phyloP scores from a whole-genome alignment of 345 rosid species.

The Toxicodendron radicans region DNA sequence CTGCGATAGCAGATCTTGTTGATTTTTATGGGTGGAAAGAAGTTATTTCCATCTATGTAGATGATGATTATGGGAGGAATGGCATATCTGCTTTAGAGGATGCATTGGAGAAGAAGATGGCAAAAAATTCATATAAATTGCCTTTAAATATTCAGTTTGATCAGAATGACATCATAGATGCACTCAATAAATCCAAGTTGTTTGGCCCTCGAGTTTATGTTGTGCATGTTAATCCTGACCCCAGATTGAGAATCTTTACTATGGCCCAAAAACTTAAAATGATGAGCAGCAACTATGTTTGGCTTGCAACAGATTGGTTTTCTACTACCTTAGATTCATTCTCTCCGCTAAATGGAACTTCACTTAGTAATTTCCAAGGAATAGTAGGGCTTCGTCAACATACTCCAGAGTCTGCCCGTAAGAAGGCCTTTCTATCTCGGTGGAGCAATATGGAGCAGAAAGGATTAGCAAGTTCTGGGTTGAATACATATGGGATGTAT shows the following conservation, averaged over 20 bases:
- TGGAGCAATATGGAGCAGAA: slow-evolving; percentile 53
- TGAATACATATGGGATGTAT: slow-evolving; percentile 64
- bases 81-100: slow-evolving; percentile 59
- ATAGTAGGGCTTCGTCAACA: slow-evolving; percentile 73
- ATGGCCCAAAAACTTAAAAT: slow-evolving; percentile 61
- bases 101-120: slow-evolving; percentile 49
- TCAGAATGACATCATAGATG: slow-evolving; percentile 34
- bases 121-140: slow-evolving; percentile 54
- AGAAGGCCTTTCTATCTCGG: slow-evolving; percentile 40
- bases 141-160: slow-evolving; percentile 45
- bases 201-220: slow-evolving; percentile 73
- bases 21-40: slow-evolving; percentile 71
- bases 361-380: slow-evolving; percentile 49
- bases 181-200: slow-evolving; percentile 50
- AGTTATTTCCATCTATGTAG: slow-evolving; percentile 63
- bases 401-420: slow-evolving; percentile 52
- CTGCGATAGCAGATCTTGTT: slow-evolving; percentile 67
- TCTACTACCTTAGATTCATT: slow-evolving; percentile 69
- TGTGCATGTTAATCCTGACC: slow-evolving; percentile 72
- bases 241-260: slow-evolving; percentile 55
- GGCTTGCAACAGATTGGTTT: slow-evolving; percentile 96
- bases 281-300: slow-evolving; percentile 68
- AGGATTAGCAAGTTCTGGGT: slow-evolving; percentile 38
- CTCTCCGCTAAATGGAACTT: slow-evolving; percentile 30
- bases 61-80: slow-evolving; percentile 83